These are phyloP conservation scores for Magnaporthiopsis incrustans DNA, from an alignment of 2,329 filamentous ascomycete genomes.

Conservation along the genomic window DNA sequence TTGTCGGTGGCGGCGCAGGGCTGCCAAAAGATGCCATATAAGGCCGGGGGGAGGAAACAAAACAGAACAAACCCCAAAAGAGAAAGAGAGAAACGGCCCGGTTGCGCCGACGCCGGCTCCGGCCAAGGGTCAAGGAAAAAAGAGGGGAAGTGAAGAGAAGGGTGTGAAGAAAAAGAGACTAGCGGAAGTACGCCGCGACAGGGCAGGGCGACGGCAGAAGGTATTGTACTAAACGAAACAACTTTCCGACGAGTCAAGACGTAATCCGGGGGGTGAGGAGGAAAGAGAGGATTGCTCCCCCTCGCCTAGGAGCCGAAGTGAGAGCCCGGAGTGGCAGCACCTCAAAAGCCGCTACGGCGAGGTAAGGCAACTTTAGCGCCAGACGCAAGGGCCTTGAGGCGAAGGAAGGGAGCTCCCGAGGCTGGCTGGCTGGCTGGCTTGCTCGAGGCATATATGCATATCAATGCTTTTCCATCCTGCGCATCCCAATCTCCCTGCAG, in stretches of 20 bases:
- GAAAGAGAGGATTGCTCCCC: neutral
- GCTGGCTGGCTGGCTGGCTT: neutral
- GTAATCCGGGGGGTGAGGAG: too few species aligned
- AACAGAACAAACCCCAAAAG: neutral
- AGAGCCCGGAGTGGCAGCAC: neutral
- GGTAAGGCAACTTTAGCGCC: neutral
- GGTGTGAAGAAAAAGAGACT: neutral
- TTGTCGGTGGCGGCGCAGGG: neutral
- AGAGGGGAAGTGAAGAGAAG: neutral
- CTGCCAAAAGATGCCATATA: neutral
- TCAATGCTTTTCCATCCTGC: neutral
- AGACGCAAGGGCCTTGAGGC: neutral
- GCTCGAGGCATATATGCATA: neutral
- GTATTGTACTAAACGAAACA: neutral
- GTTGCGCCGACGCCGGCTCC: neutral
- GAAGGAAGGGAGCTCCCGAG: neutral
- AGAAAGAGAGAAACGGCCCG: neutral
- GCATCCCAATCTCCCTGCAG: constrained; percentile 3
- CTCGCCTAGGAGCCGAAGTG: neutral
- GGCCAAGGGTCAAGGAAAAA: neutral
- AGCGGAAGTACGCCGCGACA: too few species aligned
- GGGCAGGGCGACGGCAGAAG: neutral
- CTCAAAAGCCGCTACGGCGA: neutral
- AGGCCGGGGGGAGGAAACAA: too few species aligned
- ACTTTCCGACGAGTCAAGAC: neutral